Base-by-base conservation (phyloP, 768 basidiomycete species). In the Calocera viscosa region DNA sequence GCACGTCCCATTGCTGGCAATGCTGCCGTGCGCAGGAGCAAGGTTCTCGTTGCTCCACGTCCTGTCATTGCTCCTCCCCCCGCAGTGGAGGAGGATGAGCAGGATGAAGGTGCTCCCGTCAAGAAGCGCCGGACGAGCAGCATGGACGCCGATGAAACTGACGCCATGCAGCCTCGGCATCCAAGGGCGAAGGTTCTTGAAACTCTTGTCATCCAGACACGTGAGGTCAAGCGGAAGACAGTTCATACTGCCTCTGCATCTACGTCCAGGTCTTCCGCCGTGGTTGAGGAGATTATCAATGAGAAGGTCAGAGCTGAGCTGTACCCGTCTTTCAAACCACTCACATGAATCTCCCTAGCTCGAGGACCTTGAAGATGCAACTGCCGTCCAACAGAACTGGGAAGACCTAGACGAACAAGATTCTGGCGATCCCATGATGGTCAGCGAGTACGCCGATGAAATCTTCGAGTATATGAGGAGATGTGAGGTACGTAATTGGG, bases 371-470 rank as follows among this genome's bases (percentile, higher is more conserved):
- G 35, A 38, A 14, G 14, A 5, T 38, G 35, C 14, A 14, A 5
- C 7, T 14, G 35, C 14, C 35, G 7, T 38, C 14, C 35, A 5
- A 5, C 35, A 38, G 35, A 14, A 38, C 35, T 98, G 93, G 94
- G 89, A 89, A 33, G 95, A 98, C 73, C 82, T 98, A 17, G 94
- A 97, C 70, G 86, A 84, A 0, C 93, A 94, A 24, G 94, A 97
- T 74, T 84, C 80, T 65, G 92, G 94, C 64, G 95, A 99, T 73
- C 96, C 95, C 16, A 81, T 91, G 68, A 97, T 97, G 94, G 94
- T 96, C 70, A 89, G 88, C 78, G 92, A 97, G 77, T 99, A 99
- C 73, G 94, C 96, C 64, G 80, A 80, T 28, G 96, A 98, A 67
- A 94, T 98, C 69, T 94, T 94, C 78, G 80, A 88, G 67, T 98